Base-by-base conservation (phyloP, 192 early-diverging fungal genomes). In the Backusella parvicylindrica region DNA sequence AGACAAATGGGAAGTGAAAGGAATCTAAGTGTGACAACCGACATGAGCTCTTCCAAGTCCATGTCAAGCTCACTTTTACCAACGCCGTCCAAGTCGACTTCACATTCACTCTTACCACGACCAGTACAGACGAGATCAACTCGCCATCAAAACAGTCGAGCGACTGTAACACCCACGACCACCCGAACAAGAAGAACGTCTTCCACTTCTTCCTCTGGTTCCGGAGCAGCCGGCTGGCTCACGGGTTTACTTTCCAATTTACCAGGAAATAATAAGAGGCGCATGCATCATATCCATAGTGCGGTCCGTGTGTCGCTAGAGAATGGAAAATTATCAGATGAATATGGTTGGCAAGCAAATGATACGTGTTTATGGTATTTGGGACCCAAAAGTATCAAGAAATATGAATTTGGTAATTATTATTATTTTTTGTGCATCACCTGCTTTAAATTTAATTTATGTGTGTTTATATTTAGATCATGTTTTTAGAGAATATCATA, bases 341-440 rank as follows among this genome's bases (percentile, higher is more conserved):
- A 15, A 47, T 16, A 70, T 30, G 53, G 53, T 5, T 70, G 38
- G 37, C 68, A 70, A 31, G 26, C 40, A 41, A 26, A 3, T 16
- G 41, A 70, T 15, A 41, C 38, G 7, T 70, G 38, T 3, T 43
- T 70, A 30, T 41, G 68, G 15, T 70, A 70, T 47, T 18, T 47
- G 21, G 68, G 40, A 3, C 37, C 68, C 6, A 70, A 70, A 28
- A 28, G 26, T n/a, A 47, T 30, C 3, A 70, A 70, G 38, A 70
- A 70, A 30, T 70, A 41, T 31, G 68, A 70, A 5, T 32, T 70
- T 31, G 68, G 68, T 70, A 70, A 70, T 7, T 66, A 33, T 8
- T 43, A 16, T 41, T 43, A 28, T 3, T 31, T 15, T 41, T 7
- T 23, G 21, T 68, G 33, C 40, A 60, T n/a, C 53, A 60, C 8